These are phyloP conservation scores for Aureobasidium melanogenum DNA, from an alignment of 2,329 filamentous ascomycete species.

Conservation along the genomic window DNA sequence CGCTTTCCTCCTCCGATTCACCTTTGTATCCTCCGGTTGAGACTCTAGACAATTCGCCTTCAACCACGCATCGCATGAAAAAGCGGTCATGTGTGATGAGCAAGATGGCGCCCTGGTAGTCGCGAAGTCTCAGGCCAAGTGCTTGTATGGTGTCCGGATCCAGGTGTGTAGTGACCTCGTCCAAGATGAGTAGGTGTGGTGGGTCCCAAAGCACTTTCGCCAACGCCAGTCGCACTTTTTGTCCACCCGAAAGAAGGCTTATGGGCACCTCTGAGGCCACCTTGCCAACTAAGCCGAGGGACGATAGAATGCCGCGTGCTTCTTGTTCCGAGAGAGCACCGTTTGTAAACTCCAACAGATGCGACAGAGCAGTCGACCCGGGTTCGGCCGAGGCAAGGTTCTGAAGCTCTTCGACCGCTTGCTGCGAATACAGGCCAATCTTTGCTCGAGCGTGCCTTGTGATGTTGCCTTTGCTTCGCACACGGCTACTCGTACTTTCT, in stretches of 20 bases:
- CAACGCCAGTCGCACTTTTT: slow-evolving; percentile 57
- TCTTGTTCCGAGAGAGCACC: slow-evolving; percentile 54
- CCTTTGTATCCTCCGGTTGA: background rate
- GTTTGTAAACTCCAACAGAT: slow-evolving; percentile 41
- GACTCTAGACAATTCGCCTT: slow-evolving; percentile 38
- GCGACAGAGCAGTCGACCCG: slow-evolving; percentile 53
- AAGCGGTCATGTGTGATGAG: slow-evolving; percentile 77
- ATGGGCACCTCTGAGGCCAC: slow-evolving; percentile 66
- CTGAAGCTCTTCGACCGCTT: slow-evolving; percentile 63
- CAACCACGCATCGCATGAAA: slow-evolving; percentile 65
- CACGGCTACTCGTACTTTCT: slow-evolving; percentile 19
- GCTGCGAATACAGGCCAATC: slow-evolving; percentile 69
- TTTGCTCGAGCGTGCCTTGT: slow-evolving; percentile 56
- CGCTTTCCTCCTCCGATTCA: background rate
- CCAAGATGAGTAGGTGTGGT: slow-evolving; percentile 66
- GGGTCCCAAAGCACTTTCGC: slow-evolving; percentile 59
- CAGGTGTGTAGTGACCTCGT: slow-evolving; percentile 78
- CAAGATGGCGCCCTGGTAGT: slow-evolving; percentile 66
- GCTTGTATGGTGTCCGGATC: slow-evolving; percentile 74
- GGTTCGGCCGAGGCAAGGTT: slow-evolving; percentile 42
- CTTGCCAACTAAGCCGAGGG: slow-evolving; percentile 61
- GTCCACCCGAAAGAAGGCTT: slow-evolving; percentile 66
- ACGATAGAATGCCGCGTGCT: slow-evolving; percentile 55
- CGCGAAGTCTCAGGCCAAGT: slow-evolving; percentile 55
- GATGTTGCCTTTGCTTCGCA: slow-evolving; percentile 49